Conservation (phyloP, 1,284 basidiomycete species). For the Boletus sp. region DNA sequence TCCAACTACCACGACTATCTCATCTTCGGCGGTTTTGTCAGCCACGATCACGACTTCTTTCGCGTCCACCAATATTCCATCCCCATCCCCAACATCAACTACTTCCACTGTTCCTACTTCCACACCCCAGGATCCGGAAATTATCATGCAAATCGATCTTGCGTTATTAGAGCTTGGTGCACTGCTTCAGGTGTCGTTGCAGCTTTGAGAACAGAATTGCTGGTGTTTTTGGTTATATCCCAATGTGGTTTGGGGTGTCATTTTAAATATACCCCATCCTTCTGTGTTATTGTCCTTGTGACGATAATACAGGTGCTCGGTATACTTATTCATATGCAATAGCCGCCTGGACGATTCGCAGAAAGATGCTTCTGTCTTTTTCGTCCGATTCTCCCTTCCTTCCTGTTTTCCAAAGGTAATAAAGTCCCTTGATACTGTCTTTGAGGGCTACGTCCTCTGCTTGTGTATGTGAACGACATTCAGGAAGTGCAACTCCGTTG, state of each 20-base stretch:
- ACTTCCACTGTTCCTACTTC: conserved; percentile 12
- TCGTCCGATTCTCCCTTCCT: conserved; percentile 15
- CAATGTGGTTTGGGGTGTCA: no score
- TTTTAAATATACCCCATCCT: no score
- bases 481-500: conserved; percentile 9
- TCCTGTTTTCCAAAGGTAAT: conserved; percentile 30
- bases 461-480: background rate
- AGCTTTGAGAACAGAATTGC: background rate
- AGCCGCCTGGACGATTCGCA: conserved; percentile 29
- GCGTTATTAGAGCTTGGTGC: conserved; percentile 25
- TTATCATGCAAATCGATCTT: conserved; percentile 24
- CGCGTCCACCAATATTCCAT: conserved; percentile 10
- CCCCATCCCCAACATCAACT: conserved; percentile 3
- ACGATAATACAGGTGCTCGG: conserved; percentile 1
- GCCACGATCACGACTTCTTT: conserved; percentile 6
- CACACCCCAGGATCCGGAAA: conserved; percentile 19
- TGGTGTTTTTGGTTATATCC: no score
- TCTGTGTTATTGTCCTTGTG: background rate
- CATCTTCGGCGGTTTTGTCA: conserved; percentile 9
- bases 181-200: conserved; percentile 19
- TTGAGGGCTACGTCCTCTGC: conserved; percentile 20
- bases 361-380: conserved; percentile 19
- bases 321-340: conserved; percentile 18
- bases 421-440: conserved; percentile 34
- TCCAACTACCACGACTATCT: conserved; percentile 2